A percentile compares a stretch with the other conserved stretches of the same genome.
Evolutionary conservation across 305 asterid genomes (phyloP).

Genomic region (Fraxinus floribunda): DNA sequence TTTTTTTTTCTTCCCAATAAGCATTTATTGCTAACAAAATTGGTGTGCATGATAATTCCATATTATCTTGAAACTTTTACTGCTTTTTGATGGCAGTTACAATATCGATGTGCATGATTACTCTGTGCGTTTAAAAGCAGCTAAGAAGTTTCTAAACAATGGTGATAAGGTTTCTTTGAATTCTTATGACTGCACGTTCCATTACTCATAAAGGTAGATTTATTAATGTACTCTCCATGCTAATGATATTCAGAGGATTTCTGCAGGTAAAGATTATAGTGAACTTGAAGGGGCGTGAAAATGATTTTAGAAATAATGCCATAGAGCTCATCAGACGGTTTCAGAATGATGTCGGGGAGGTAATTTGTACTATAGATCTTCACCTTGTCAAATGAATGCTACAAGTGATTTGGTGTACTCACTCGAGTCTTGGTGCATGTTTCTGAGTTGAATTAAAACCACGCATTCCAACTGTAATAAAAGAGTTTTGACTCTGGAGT

Average conservation of each 20-base stretch:
- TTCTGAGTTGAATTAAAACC: background rate
- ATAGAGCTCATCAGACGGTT: conserved; percentile 81
- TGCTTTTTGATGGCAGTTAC: conserved; percentile 54
- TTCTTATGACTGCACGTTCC: conserved; percentile 23
- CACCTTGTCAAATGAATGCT: conserved; percentile 1
- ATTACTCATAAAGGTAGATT: conserved; percentile 10
- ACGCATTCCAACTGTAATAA: background rate
- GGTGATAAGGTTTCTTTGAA: conserved; percentile 79
- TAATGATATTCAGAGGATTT: conserved; percentile 1
- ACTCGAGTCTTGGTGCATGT: background rate
- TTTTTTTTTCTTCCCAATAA: background rate
- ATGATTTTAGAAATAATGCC: conserved; percentile 81
- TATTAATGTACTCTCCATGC: background rate
- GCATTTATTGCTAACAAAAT: background rate
- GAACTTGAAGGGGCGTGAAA: conserved; percentile 90
- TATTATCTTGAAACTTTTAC: conserved; percentile 5
- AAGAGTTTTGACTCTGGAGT: background rate
- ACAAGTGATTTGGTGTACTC: background rate
- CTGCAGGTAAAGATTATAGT: conserved; percentile 88
- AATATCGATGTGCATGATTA: conserved; percentile 95
- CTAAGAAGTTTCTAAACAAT: conserved; percentile 77
- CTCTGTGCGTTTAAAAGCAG: conserved; percentile 87
- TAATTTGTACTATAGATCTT: conserved; percentile 24
- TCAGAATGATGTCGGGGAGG: conserved; percentile 87
- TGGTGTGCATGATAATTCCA: background rate